Evolutionary conservation across 2,329 filamentous ascomycete genomes (phyloP).

Genomic region (Cryphonectria carpinicola): DNA sequence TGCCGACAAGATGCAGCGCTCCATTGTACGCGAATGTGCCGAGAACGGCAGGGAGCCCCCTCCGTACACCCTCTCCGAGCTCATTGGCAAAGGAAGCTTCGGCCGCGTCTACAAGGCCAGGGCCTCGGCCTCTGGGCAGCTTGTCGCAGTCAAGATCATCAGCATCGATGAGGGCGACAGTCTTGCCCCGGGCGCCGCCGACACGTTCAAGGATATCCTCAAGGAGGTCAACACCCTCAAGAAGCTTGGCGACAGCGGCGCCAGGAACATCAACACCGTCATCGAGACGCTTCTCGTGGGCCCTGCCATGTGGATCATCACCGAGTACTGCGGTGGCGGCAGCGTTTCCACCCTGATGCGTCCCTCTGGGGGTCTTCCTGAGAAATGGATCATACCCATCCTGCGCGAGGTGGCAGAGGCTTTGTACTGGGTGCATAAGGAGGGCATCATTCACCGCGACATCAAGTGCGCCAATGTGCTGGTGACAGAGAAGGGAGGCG

Average conservation of each 20-base stretch:
- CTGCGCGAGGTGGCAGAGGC: constrained; percentile 68
- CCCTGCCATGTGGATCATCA: constrained; percentile 84
- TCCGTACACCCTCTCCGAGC: constrained; percentile 63
- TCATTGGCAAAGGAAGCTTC: constrained; percentile 71
- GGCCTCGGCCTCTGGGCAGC: constrained; percentile 42
- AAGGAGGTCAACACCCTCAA: constrained; percentile 73
- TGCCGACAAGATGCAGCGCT: constrained; percentile 65
- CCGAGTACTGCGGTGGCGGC: constrained; percentile 83
- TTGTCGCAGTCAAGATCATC: constrained; percentile 78
- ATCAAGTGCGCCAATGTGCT: constrained; percentile 81
- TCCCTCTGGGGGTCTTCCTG: constrained; percentile 65
- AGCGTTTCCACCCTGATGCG: constrained; percentile 76
- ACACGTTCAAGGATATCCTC: constrained; percentile 71
- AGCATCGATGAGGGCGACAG: constrained; percentile 80
- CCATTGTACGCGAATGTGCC: constrained; percentile 61
- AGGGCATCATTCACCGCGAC: constrained; percentile 72
- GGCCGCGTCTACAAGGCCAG: constrained; percentile 69
- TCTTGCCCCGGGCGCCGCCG: constrained; percentile 64
- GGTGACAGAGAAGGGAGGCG: constrained; percentile 74
- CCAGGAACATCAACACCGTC: constrained; percentile 79
- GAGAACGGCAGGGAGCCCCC: constrained; percentile 60
- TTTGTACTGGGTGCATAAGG: constrained; percentile 68
- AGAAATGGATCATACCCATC: constrained; percentile 72
- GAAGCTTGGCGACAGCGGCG: constrained; percentile 72
- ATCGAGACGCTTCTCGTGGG: constrained; percentile 79